phyloP scores from a whole-genome alignment of 768 basidiomycete species.

The Pilatotrama ljubarskyi region DNA sequence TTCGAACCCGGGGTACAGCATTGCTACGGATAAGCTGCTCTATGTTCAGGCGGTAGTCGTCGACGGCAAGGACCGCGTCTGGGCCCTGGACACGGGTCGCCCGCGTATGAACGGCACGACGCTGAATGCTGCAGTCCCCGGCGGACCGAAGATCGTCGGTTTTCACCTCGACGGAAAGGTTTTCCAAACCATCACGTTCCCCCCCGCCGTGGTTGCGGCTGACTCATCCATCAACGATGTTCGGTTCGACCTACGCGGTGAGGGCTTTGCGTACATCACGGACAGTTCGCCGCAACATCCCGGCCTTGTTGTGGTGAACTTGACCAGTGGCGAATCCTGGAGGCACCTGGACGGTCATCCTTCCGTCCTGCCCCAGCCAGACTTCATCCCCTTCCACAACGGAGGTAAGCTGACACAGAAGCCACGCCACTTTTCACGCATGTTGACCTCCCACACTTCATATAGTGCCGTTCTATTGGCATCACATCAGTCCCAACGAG shows the following conservation, averaged over 20 bases:
- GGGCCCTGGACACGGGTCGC: constrained; percentile 26
- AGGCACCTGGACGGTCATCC: constrained; percentile 16
- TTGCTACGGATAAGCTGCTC: constrained; percentile 20
- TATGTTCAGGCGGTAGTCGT: constrained; percentile 26
- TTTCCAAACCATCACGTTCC: constrained; percentile 19
- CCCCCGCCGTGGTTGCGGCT: constrained; percentile 15
- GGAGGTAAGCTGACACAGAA: constrained; percentile 5
- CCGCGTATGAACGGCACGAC: constrained; percentile 20
- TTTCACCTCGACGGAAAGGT: constrained; percentile 16
- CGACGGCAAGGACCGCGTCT: constrained; percentile 24
- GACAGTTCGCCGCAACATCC: constrained; percentile 16
- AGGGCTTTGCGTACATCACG: constrained; percentile 20
- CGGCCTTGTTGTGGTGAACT: constrained; percentile 14
- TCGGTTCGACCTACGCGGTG: constrained; percentile 22
- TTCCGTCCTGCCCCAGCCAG: neutral
- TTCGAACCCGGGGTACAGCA: constrained; percentile 16
- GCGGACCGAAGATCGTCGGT: constrained; percentile 24
- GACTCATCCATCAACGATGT: constrained; percentile 26
- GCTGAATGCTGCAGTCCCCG: constrained; percentile 8
- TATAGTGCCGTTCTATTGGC: constrained; percentile 13
- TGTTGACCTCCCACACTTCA: neutral
- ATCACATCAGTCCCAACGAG: constrained; percentile 5
- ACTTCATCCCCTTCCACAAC: constrained; percentile 16
- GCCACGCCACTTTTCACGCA: too few species aligned
- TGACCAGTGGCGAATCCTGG: constrained; percentile 21